These are phyloP conservation scores for Lepidium campestre DNA, from an alignment of 441 rosid genomes.

Conservation along the genomic window DNA sequence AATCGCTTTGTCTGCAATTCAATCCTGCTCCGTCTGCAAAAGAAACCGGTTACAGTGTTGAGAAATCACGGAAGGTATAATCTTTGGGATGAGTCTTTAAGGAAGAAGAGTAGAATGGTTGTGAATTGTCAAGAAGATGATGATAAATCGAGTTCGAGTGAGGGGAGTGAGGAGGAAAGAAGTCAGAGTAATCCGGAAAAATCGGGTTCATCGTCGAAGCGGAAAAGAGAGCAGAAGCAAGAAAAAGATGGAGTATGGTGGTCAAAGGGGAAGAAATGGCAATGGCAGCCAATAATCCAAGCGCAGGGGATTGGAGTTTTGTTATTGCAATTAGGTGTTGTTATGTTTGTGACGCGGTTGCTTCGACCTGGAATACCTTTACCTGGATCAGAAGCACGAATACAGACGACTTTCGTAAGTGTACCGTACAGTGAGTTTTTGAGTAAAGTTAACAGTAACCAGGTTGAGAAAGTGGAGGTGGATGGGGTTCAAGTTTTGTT, in stretches of 20 bases:
- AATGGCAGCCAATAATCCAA: slow-evolving; percentile 77
- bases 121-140: slow-evolving; percentile 68
- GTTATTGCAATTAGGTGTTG: slow-evolving; percentile 72
- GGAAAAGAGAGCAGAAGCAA: slow-evolving; percentile 47
- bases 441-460: slow-evolving; percentile 63
- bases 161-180: slow-evolving; percentile 47
- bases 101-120: slow-evolving; percentile 31
- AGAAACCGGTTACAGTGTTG: not conserved
- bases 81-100: slow-evolving; percentile 35
- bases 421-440: slow-evolving; percentile 92
- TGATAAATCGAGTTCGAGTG: slow-evolving; percentile 42
- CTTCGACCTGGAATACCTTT: slow-evolving; percentile 75
- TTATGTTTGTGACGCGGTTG: slow-evolving; percentile 75
- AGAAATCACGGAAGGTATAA: slow-evolving; percentile 11
- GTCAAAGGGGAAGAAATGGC: slow-evolving; percentile 61
- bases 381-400: slow-evolving; percentile 80
- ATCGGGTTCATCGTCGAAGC: slow-evolving; percentile 33
- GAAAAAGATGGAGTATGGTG: slow-evolving; percentile 56
- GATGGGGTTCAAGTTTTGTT: slow-evolving; percentile 92
- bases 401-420: slow-evolving; percentile 50
- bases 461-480: slow-evolving; percentile 82
- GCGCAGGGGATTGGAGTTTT: slow-evolving; percentile 75
- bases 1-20: slow-evolving; percentile 31
- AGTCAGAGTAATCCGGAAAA: slow-evolving; percentile 32
- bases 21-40: slow-evolving; percentile 19